Percentiles rank a stretch among this genome's conserved stretches.
These are phyloP conservation scores for Lagenidium sp. DNA, from an alignment of 352 stramenopile species.

Conservation along the genomic window DNA sequence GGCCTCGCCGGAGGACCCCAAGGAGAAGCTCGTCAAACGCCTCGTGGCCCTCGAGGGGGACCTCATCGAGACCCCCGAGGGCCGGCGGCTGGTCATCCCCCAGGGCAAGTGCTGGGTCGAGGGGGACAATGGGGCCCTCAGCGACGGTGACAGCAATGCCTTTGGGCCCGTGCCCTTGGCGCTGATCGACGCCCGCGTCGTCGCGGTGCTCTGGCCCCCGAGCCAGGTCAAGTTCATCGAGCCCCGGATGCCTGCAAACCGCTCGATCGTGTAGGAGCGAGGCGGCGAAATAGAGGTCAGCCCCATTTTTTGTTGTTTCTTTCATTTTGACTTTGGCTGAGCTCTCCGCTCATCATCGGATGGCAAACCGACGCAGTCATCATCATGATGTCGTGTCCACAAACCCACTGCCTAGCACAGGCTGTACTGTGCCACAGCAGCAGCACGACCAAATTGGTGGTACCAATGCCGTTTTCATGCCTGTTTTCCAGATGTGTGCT, in stretches of 20 bases:
- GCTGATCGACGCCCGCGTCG: conserved; percentile 68
- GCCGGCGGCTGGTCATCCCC: conserved; percentile 31
- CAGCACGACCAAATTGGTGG: too few species aligned
- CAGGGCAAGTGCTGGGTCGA: conserved; percentile 83
- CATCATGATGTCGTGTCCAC: too few species aligned
- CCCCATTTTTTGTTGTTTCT: too few species aligned
- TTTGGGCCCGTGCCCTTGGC: conserved; percentile 73
- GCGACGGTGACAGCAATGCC: conserved; percentile 61
- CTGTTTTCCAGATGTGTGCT: too few species aligned
- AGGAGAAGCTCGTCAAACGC: conserved; percentile 68
- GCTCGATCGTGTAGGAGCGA: conserved; percentile 34
- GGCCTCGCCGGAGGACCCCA: conserved; percentile 41
- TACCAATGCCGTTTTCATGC: too few species aligned
- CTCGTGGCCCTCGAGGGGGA: conserved; percentile 72
- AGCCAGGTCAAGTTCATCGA: conserved; percentile 52
- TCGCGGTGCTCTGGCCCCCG: conserved; percentile 73
- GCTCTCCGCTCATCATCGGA: too few species aligned
- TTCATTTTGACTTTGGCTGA: too few species aligned
- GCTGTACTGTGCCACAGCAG: too few species aligned
- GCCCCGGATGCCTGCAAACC: conserved; percentile 38
- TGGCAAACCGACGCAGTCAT: too few species aligned
- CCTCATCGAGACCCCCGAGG: conserved; percentile 36
- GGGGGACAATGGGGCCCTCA: conserved; percentile 65
- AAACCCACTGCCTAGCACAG: too few species aligned
- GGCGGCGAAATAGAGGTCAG: too few species aligned